Evolutionary conservation across 1,139 yeast genomes (phyloP).

Genomic region (Suhomyces yuchorum): DNA sequence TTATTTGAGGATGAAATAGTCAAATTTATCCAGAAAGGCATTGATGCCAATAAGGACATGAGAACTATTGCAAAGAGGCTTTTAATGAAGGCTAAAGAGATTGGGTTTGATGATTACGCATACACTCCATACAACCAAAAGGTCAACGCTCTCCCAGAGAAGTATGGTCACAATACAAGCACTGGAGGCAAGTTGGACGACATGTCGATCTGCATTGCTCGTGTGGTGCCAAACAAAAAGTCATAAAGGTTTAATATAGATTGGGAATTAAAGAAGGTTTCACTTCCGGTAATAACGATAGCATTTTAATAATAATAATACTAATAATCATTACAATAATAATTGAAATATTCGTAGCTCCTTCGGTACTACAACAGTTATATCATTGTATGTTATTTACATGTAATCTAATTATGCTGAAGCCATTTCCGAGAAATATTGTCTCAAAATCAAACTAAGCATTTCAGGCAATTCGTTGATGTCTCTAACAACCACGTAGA

Average conservation of each 20-base stretch:
- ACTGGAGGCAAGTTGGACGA: constrained; percentile 61
- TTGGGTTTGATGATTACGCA: constrained; percentile 57
- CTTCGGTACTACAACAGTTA: neutral
- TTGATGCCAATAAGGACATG: constrained; percentile 32
- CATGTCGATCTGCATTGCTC: constrained; percentile 54
- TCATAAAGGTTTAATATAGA: constrained; percentile 3
- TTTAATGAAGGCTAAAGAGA: constrained; percentile 47
- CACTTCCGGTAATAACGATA: neutral
- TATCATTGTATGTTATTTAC: neutral
- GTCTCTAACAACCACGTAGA: constrained; percentile 89
- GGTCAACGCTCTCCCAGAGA: constrained; percentile 46
- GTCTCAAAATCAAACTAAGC: constrained; percentile 85
- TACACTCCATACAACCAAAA: constrained; percentile 57
- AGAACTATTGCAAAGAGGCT: constrained; percentile 44
- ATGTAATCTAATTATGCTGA: constrained; percentile 16
- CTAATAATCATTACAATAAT: too few relatives aligned
- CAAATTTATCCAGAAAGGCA: constrained; percentile 36
- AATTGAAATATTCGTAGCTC: too few relatives aligned
- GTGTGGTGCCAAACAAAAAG: constrained; percentile 28
- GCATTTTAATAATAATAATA: neutral
- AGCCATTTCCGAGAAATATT: constrained; percentile 76
- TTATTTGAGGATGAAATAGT: constrained; percentile 51
- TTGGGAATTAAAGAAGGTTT: neutral
- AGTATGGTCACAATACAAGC: constrained; percentile 36
- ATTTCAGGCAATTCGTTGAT: constrained; percentile 90